Evolutionary conservation across 768 basidiomycete genomes (phyloP), one percentile per base, ranked within the genome.

Genomic region (Tricholomella constricta): DNA sequence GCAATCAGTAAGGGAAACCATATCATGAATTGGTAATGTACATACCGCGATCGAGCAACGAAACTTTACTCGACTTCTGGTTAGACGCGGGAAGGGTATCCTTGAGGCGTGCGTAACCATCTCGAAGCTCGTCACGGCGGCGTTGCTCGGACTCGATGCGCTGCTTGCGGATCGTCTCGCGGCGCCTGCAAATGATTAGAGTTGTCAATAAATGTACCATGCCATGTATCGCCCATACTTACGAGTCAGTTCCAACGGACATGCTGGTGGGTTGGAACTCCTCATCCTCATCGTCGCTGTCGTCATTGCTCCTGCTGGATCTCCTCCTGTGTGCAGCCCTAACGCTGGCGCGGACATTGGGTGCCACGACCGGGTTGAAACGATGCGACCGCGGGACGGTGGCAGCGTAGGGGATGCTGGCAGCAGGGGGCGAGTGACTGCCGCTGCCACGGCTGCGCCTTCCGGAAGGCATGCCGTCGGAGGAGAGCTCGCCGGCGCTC

Each of bases 141-240:
- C 92, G 79, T 78, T 95, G 90, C 77, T 94, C 91, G 22, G 91
- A 92, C 78, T 94, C 91, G 76, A 94, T 94, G 72, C 91, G 89
- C 76, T 93, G 91, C 67, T 85, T 85, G 68, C 91, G 89, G 63
- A 94, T 90, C 51, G 90, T 89, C 78, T 94, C 91, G 66, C 91
- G 89, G 71, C 91, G 90, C 41, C 81, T 80, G 40, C 44, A n/a
- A 25, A 40, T 7, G 27, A 43, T 14, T 52, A 50, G 31, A 48
- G 40, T 55, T 15, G 48, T 23, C 14, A 27, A 29, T 31, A 3
- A 19, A 15, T 43, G 48, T 35, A 1, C 15, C 15, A 11, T 40
- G 36, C 20, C 54, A 51, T 12, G 17, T 1, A 23, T 49, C 59
- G 43, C 23, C 29, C 29, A 37, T 15, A 69, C 77, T 69, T 65